Percentiles rank a stretch among this genome's conserved stretches.
These are phyloP conservation scores for Psophocarpus tetragonolobus DNA, from an alignment of 306 rosid genomes.

Conservation along the genomic window DNA sequence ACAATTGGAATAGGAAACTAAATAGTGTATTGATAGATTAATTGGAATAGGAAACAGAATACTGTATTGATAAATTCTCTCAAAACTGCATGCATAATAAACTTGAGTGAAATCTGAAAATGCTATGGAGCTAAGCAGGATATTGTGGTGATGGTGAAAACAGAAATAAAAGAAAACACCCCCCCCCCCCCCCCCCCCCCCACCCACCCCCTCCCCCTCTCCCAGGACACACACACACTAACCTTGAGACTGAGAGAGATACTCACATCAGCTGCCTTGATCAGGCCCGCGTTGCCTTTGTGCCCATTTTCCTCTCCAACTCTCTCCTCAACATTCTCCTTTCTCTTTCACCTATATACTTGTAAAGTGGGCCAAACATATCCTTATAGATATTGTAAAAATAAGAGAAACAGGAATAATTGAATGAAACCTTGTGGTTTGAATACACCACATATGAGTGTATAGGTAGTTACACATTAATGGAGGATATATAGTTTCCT, in stretches of 20 bases:
- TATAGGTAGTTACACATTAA: too few relatives aligned
- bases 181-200: too few relatives aligned
- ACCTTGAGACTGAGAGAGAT: neutral
- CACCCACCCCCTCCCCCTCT: too few relatives aligned
- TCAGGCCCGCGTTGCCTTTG: neutral
- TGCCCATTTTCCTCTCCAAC: neutral
- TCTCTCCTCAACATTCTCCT: neutral
- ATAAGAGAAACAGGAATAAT: too few relatives aligned
- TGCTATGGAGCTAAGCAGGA: neutral
- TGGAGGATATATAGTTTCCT: too few relatives aligned
- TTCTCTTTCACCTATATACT: neutral
- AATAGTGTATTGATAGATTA: neutral
- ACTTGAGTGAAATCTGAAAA: neutral
- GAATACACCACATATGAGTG: too few relatives aligned
- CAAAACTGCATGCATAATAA: neutral
- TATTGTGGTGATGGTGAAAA: neutral
- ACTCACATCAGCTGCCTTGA: neutral
- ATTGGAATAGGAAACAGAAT: neutral
- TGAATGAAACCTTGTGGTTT: too few relatives aligned
- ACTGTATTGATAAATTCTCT: neutral
- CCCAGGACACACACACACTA: too few relatives aligned
- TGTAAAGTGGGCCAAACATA: neutral
- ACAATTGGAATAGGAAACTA: neutral
- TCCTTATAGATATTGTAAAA: neutral
- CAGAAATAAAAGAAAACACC: neutral